A percentile compares a stretch with the other conserved stretches of the same genome.
Evolutionary conservation across 2,329 filamentous ascomycete species (phyloP).

Genomic region (Pseudohalonectria lignicola): DNA sequence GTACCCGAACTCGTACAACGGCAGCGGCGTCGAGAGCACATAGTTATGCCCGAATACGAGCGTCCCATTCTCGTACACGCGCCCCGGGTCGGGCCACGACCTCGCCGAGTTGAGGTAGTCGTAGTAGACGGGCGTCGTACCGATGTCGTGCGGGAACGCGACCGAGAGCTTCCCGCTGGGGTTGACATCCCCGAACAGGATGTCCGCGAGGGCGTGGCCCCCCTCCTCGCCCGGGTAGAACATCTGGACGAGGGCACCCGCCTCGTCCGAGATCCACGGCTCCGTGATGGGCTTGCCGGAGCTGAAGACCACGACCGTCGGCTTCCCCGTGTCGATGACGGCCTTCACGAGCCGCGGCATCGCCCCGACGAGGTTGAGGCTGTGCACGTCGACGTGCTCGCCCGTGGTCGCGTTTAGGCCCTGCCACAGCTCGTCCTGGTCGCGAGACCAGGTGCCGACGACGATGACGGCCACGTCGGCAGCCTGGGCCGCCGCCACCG

Average conservation of each 20-base stretch:
- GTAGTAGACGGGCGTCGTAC: slow-evolving; percentile 59
- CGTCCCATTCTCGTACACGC: slow-evolving; percentile 43
- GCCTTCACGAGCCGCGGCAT: slow-evolving; percentile 56
- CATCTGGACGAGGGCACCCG: slow-evolving; percentile 55
- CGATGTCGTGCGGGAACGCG: slow-evolving; percentile 56
- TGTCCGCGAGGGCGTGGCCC: slow-evolving; percentile 53
- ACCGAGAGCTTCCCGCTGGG: slow-evolving; percentile 57
- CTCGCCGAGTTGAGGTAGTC: slow-evolving; percentile 61
- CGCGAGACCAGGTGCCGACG: slow-evolving; percentile 65
- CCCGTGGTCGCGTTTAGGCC: slow-evolving; percentile 65
- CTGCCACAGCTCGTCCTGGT: slow-evolving; percentile 60
- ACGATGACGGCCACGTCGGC: slow-evolving; percentile 65
- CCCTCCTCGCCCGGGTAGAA: slow-evolving; percentile 66
- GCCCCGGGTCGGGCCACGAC: slow-evolving; percentile 38
- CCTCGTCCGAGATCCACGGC: slow-evolving; percentile 56
- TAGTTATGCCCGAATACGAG: slow-evolving; percentile 55
- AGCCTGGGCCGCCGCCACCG: slow-evolving; percentile 50
- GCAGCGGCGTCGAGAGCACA: slow-evolving; percentile 46
- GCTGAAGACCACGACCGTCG: slow-evolving; percentile 56
- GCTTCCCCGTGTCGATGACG: slow-evolving; percentile 55
- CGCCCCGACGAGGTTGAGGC: slow-evolving; percentile 57
- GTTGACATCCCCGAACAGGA: slow-evolving; percentile 54
- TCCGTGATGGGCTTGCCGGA: slow-evolving; percentile 65
- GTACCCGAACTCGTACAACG: slow-evolving; percentile 56
- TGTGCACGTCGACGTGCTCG: slow-evolving; percentile 58